Evolutionary conservation across 108 stramenopile genomes (phyloP), one percentile per base, ranked within the genome.

Genomic region (Pseudonitzschia multistriata): DNA sequence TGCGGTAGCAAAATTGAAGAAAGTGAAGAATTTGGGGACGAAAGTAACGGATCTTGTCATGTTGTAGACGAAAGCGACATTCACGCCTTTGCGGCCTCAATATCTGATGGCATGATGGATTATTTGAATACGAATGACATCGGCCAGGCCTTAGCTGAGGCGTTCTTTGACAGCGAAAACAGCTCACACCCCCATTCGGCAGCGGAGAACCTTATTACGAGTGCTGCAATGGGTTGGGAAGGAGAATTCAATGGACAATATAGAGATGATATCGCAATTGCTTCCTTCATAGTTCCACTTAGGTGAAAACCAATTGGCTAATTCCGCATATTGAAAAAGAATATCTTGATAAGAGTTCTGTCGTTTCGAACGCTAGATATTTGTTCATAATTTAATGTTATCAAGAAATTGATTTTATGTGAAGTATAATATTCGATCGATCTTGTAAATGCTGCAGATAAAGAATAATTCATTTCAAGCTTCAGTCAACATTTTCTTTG

Each of bases 21-120:
- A n/a, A 62, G 35, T 53, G 40, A 57, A 11, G 52, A 75, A 4
- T 30, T 49, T 13, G n/a, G 34, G 29, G 37, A 37, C 34, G 71
- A 65, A 28, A 56, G 29, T 60, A 68, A 60, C n/a, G 25, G 30
- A 21, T 47, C 64, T 68, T 66, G 71, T 29, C 40, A 65, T 7
- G 14, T 37, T 22, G 13, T 63, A 49, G 65, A 72, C 25, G 60
- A 37, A 4, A 77, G 83, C 15, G 83, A 94, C 62, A 69, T 91
- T 29, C 76, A 86, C 39, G 74, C 91, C 11, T 86, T 94, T 72
- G 86, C 82, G 3, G 74, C 88, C 55, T 83, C 87, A 21, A 88
- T 85, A 11, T 84, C 93, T n/a, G 93, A 94, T 76, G 93, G 93
- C n/a, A 77, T 91, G 68, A 74, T 91, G 64, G 93, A 94, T 60